Evolutionary conservation across 176 grass and related monocot genomes (phyloP).

Genomic region (Poa pratensis): DNA sequence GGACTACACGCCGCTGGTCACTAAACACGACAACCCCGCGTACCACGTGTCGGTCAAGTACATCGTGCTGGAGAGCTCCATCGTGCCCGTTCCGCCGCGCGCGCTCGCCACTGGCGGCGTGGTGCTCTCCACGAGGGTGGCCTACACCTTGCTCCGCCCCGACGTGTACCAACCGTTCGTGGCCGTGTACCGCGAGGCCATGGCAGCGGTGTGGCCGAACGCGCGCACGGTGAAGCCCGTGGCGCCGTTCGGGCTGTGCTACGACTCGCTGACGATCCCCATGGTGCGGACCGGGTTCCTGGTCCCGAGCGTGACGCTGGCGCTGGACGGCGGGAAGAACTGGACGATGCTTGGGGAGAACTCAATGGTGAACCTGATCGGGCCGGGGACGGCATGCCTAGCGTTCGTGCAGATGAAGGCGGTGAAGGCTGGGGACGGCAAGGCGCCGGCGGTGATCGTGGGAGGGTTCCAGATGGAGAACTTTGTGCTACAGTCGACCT

Average conservation of each 20-base stretch:
- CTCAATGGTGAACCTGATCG: constrained; percentile 37
- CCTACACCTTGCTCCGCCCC: constrained; percentile 46
- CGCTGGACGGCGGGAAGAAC: constrained; percentile 33
- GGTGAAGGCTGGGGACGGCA: constrained; percentile 8
- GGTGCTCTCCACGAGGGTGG: constrained; percentile 29
- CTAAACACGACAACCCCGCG: constrained; percentile 8
- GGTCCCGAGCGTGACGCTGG: constrained; percentile 42
- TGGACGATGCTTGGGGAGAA: constrained; percentile 44
- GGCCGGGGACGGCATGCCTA: constrained; percentile 35
- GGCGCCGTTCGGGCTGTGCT: constrained; percentile 46
- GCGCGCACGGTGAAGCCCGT: background rate
- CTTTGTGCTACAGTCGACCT: constrained; percentile 53
- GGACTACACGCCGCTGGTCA: constrained; percentile 22
- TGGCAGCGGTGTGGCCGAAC: background rate
- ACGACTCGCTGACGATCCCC: background rate
- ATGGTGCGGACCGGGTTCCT: constrained; percentile 37
- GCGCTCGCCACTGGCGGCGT: constrained; percentile 40
- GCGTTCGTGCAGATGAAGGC: constrained; percentile 42
- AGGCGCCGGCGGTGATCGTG: constrained; percentile 44
- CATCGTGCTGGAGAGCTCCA: background rate
- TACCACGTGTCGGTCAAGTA: constrained; percentile 23
- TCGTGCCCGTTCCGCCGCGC: background rate
- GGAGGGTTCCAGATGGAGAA: constrained; percentile 61
- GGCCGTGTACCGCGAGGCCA: constrained; percentile 25
- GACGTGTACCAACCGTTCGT: constrained; percentile 51